phyloP scores from a whole-genome alignment of 2,329 filamentous ascomycete species.

The Fusarium liriodendri region DNA sequence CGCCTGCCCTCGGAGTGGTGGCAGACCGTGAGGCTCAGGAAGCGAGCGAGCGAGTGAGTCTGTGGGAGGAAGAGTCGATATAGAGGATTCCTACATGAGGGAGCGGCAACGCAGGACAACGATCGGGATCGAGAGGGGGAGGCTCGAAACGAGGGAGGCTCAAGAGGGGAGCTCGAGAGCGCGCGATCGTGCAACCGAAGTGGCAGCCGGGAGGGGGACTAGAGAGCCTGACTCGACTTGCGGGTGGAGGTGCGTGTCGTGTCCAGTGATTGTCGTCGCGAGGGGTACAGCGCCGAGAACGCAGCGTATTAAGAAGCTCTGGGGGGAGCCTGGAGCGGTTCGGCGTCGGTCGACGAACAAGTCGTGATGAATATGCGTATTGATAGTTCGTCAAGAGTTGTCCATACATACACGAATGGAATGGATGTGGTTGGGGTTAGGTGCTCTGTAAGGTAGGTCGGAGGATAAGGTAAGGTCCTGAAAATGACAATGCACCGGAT shows the following conservation, averaged over 20 bases:
- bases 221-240: slow-evolving; percentile 37
- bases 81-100: slow-evolving; percentile 51
- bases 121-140: slow-evolving; percentile 24
- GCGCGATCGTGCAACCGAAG: slow-evolving; percentile 36
- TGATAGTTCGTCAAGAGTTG: slow-evolving; percentile 43
- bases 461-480: slow-evolving; percentile 48
- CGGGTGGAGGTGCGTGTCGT: slow-evolving; percentile 42
- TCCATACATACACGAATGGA: slow-evolving; percentile 37
- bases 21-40: slow-evolving; percentile 49
- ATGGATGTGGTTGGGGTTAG: slow-evolving; percentile 42
- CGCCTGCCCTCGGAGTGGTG: slow-evolving; percentile 52
- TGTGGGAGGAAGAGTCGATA: slow-evolving; percentile 42
- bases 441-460: slow-evolving; percentile 22
- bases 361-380: slow-evolving; percentile 42
- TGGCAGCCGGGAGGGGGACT: slow-evolving; percentile 30
- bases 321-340: slow-evolving; percentile 37
- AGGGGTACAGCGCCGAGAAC: slow-evolving; percentile 34
- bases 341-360: slow-evolving; percentile 35
- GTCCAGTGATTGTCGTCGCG: slow-evolving; percentile 36
- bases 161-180: slow-evolving; percentile 19
- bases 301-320: slow-evolving; percentile 40
- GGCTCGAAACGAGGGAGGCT: neutral
- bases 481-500: slow-evolving; percentile 46
- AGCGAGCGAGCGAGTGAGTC: slow-evolving; percentile 41
- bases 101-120: slow-evolving; percentile 27